Base-by-base conservation (phyloP, 768 basidiomycete species). In the Kwoniella sp. region DNA sequence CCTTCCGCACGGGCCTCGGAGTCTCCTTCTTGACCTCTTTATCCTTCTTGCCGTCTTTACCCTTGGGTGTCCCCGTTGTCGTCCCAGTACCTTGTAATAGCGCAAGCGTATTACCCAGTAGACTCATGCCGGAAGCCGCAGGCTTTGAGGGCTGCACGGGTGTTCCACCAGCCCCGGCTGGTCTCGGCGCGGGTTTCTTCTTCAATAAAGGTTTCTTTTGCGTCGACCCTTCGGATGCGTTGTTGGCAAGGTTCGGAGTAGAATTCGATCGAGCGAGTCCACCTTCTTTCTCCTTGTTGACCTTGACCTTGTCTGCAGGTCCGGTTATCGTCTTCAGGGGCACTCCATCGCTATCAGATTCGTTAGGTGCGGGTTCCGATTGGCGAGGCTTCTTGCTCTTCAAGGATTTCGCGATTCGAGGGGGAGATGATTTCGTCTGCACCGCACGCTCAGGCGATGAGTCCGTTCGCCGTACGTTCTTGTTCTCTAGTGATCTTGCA, bases 21-120 rank as follows among this genome's bases (percentile, higher is more conserved):
- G 34, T 45, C 26, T 52, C 50, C 28, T 55, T 41, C 38, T 55
- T 55, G 8, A 4, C 25, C 9, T 53, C 37, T 12, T 51, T 60
- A 17, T 55, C 54, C 28, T 62, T 55, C 29, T 55, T 55, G 15
- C 11, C 30, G 20, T 61, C 52, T 28, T 60, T 60, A n/a, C 30
- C 55, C 20, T 63, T 63, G 2, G 62, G 62, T 12, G 62, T 63
- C 8, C 60, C 30, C 4, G 54, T 50, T 2, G 62, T 37, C 15
- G 62, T 56, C 5, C 60, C 30, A 4, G 54, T 56, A 34, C 62
- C 62, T 23, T 63, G 62, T 23, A 63, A n/a, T 4, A 63, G 20
- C 17, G 62, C 62, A n/a, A 63, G 38, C 9, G 62, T 63, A 38
- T 63, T 63, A 3, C 62, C 62, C 12, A 63, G 28, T 17, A 63